Conservation (phyloP, 2,329 filamentous ascomycete genomes). For the Biscogniauxia marginata region DNA sequence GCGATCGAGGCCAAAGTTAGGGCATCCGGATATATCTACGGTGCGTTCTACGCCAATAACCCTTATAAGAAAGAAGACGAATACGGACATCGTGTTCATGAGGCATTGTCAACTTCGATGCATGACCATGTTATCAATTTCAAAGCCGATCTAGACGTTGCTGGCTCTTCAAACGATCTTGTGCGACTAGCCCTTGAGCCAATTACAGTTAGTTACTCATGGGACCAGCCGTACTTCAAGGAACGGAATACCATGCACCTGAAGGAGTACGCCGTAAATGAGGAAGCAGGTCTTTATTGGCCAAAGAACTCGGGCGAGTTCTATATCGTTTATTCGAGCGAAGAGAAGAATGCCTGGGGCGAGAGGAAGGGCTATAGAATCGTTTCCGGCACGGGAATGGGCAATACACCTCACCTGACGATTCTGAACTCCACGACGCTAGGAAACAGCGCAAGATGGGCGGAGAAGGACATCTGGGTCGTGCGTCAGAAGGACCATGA, state of each 20-base stretch:
- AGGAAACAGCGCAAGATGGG: constrained; percentile 1
- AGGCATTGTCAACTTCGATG: constrained; percentile 33
- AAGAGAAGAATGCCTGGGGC: constrained; percentile 37
- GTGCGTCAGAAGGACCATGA: constrained; percentile 27
- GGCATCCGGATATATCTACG: constrained; percentile 35
- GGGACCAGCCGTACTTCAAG: constrained; percentile 12
- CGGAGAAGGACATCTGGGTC: constrained; percentile 5
- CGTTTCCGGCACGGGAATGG: constrained; percentile 36
- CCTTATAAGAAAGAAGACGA: constrained; percentile 22
- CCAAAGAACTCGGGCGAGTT: constrained; percentile 36
- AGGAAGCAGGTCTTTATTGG: constrained; percentile 33
- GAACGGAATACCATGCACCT: constrained; percentile 38
- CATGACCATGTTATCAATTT: constrained; percentile 39
- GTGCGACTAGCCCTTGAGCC: constrained; percentile 22
- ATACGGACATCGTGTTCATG: constrained; percentile 36
- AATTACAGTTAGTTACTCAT: constrained; percentile 10
- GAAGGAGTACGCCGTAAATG: constrained; percentile 23
- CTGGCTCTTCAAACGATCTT: constrained; percentile 32
- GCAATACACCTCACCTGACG: constrained; percentile 18
- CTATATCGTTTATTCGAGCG: constrained; percentile 38
- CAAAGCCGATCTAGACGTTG: constrained; percentile 37
- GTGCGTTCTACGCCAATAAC: constrained; percentile 22
- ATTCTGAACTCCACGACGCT: constrained; percentile 2
- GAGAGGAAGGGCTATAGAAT: constrained; percentile 41
- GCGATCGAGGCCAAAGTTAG: constrained; percentile 38